Evolutionary conservation across 1,139 yeast genomes (phyloP).

Genomic region (Wickerhamomyces sp.): DNA sequence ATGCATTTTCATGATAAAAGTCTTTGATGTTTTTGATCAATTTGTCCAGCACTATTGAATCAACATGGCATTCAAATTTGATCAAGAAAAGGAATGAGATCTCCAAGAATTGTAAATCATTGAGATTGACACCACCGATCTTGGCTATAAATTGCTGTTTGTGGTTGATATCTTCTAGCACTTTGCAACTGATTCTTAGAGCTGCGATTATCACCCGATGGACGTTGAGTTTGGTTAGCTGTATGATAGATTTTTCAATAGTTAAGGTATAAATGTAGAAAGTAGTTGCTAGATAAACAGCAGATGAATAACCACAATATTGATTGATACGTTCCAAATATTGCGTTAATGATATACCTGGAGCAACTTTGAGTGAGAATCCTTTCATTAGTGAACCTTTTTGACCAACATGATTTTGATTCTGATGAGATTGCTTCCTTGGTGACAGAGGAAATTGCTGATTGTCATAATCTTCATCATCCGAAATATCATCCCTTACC

Average conservation of each 20-base stretch:
- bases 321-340: constrained; percentile 38
- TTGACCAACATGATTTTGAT: constrained; percentile 3
- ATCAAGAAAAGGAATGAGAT: constrained; percentile 38
- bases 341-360: constrained; percentile 30
- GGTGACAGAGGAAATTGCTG: constrained; percentile 12
- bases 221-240: constrained; percentile 36
- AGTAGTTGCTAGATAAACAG: constrained; percentile 38
- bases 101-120: constrained; percentile 43
- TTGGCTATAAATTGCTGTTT: constrained; percentile 47
- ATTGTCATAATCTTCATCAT: neutral
- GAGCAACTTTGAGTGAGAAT: constrained; percentile 36
- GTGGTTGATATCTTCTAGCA: constrained; percentile 47
- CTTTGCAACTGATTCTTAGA: constrained; percentile 45
- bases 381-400: constrained; percentile 24
- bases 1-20: neutral
- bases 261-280: constrained; percentile 32
- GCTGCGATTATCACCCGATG: constrained; percentile 48
- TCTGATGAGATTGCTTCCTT: constrained; percentile 3
- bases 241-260: constrained; percentile 27
- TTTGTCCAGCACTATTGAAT: constrained; percentile 4
- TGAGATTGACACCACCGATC: constrained; percentile 45
- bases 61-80: constrained; percentile 28
- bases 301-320: constrained; percentile 38
- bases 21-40: constrained; percentile 8
- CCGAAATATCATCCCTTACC: neutral